A percentile compares a stretch with the other conserved stretches of the same genome.
Conservation (phyloP, 2,329 filamentous ascomycete species). For the Phaeoacremonium minimum region DNA sequence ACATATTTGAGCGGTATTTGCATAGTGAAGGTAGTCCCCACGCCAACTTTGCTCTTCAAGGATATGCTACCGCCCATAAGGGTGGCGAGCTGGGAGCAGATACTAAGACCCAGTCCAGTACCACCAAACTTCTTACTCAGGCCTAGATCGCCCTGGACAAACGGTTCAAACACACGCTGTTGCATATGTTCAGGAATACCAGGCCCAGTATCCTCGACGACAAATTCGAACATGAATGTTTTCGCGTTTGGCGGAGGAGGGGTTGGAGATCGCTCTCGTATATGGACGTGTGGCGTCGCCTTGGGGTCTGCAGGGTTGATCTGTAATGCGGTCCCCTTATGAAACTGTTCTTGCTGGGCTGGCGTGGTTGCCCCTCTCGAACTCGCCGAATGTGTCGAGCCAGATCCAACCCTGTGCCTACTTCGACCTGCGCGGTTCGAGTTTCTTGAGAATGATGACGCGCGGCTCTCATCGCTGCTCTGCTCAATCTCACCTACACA, state of each 20-base stretch:
- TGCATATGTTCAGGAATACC: conserved; percentile 78
- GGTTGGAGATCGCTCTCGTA: conserved; percentile 53
- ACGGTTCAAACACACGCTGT: conserved; percentile 85
- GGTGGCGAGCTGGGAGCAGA: conserved; percentile 79
- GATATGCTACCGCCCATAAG: conserved; percentile 78
- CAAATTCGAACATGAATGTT: conserved; percentile 76
- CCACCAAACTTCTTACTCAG: conserved; percentile 88
- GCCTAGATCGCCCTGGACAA: conserved; percentile 87
- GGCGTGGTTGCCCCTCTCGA: conserved; percentile 33
- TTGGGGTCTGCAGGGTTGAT: conserved; percentile 62
- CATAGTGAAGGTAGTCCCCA: conserved; percentile 79
- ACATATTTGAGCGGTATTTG: conserved; percentile 76
- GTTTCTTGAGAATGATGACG: conserved; percentile 47
- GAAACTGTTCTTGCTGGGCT: conserved; percentile 20
- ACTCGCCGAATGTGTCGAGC: conserved; percentile 44
- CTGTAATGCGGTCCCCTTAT: conserved; percentile 48
- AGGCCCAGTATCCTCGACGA: conserved; percentile 83
- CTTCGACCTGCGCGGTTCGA: conserved; percentile 34
- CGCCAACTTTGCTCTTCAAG: conserved; percentile 66
- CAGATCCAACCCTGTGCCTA: conserved; percentile 42
- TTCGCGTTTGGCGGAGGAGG: conserved; percentile 59
- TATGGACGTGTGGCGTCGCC: conserved; percentile 37
- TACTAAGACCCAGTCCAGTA: conserved; percentile 82
- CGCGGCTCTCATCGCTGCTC: conserved; percentile 37
- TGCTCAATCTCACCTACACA: conserved; percentile 60